These are phyloP conservation scores for Amphicarpaea edgeworthii DNA, from an alignment of 306 rosid species.

Conservation along the genomic window DNA sequence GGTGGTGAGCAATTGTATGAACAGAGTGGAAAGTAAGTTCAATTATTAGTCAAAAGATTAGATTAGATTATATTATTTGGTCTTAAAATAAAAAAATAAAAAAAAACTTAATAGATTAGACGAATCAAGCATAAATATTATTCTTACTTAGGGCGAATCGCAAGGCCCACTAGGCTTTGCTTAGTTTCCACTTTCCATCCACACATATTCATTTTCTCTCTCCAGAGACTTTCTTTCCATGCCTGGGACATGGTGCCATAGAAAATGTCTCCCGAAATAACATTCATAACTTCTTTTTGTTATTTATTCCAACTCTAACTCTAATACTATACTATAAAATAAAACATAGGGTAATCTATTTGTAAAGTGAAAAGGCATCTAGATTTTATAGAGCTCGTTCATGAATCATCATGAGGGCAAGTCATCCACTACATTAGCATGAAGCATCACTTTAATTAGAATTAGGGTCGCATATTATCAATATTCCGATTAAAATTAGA, in stretches of 20 bases:
- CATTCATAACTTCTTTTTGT: neutral
- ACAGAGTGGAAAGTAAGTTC: conserved; percentile 60
- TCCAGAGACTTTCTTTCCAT: neutral
- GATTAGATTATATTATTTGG: conserved; percentile 16
- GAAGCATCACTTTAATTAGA: neutral
- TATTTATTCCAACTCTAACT: neutral
- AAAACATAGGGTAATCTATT: neutral
- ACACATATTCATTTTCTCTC: conserved; percentile 21
- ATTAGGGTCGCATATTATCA: too few relatives aligned
- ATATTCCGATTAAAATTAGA: too few relatives aligned
- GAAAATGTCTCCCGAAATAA: neutral
- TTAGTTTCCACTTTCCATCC: conserved; percentile 41
- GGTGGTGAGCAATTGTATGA: conserved; percentile 46
- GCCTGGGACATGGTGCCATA: conserved; percentile 7
- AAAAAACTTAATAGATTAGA: conserved; percentile 13
- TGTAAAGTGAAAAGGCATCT: conserved; percentile 19
- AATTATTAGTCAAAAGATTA: conserved; percentile 54
- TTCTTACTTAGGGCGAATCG: conserved; percentile 53
- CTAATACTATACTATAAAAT: neutral
- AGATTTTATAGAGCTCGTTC: neutral
- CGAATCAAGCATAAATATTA: conserved; percentile 46
- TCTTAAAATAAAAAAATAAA: too few relatives aligned
- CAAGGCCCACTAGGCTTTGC: conserved; percentile 49
- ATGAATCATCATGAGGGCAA: neutral
- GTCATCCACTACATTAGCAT: neutral